Evolutionary conservation across 2,329 filamentous ascomycete genomes (phyloP).

Genomic region (Botrytis porri): DNA sequence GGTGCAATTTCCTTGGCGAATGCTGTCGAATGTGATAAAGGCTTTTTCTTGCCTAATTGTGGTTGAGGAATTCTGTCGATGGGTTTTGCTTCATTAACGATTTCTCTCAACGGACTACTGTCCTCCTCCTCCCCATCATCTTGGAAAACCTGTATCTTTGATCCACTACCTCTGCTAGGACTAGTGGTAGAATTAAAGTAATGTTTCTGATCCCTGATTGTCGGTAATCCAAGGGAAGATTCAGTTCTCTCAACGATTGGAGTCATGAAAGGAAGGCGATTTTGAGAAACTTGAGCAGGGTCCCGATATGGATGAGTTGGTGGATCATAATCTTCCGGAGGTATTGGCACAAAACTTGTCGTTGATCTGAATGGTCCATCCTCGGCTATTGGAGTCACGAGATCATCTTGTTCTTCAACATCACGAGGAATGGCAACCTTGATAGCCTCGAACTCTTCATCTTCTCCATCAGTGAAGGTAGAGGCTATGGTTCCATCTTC

Average conservation of each 20-base stretch:
- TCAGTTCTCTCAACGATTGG: conserved; percentile 96
- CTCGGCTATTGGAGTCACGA: conserved; percentile 47
- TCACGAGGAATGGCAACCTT: conserved; percentile 38
- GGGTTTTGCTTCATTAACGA: conserved; percentile 52
- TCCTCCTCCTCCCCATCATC: conserved; percentile 41
- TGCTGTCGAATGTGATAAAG: conserved; percentile 34
- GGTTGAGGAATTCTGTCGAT: conserved; percentile 52
- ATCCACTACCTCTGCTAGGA: conserved; percentile 56
- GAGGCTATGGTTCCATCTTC: conserved; percentile 44
- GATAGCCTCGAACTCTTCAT: conserved; percentile 36
- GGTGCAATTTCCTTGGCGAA: conserved; percentile 44
- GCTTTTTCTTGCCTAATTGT: conserved; percentile 45
- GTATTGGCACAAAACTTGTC: conserved; percentile 72
- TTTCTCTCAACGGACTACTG: conserved; percentile 71
- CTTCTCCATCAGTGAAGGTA: conserved; percentile 40
- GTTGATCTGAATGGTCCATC: conserved; percentile 43
- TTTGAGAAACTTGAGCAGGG: conserved; percentile 76
- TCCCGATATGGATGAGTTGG: conserved; percentile 79
- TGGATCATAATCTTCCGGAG: conserved; percentile 82
- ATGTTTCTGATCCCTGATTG: conserved; percentile 54
- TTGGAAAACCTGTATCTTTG: conserved; percentile 23
- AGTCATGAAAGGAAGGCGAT: conserved; percentile 95
- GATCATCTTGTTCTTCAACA: conserved; percentile 39
- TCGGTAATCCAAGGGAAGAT: conserved; percentile 70
- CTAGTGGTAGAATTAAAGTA: conserved; percentile 66